Evolutionary conservation across 2,329 filamentous ascomycete species (phyloP).

Genomic region (Sporothrix mexicana): DNA sequence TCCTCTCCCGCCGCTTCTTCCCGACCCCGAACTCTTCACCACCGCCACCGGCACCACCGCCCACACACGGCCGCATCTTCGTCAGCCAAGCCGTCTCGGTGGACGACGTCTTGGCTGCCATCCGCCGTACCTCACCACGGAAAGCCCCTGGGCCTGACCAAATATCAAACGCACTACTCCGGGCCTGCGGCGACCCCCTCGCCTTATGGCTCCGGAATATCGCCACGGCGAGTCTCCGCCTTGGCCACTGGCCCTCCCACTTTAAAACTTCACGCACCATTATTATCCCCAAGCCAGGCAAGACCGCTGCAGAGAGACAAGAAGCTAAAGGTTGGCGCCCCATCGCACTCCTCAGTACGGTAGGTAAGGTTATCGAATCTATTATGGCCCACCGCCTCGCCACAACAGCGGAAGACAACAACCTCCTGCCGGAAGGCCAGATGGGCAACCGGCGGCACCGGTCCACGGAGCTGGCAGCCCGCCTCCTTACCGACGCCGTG

Average conservation of each 20-base stretch:
- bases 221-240: too few relatives aligned
- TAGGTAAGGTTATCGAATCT: not conserved
- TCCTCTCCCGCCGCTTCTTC: too few relatives aligned
- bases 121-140: not conserved
- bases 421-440: not conserved
- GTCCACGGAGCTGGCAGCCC: not conserved
- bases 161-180: too few relatives aligned
- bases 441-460: slow-evolving; percentile 7
- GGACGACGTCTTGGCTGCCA: not conserved
- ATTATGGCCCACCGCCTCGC: not conserved
- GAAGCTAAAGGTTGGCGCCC: not conserved
- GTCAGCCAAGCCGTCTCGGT: not conserved
- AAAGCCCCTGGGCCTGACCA: too few relatives aligned
- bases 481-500: not conserved
- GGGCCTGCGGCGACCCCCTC: too few relatives aligned
- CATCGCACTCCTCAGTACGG: too few relatives aligned
- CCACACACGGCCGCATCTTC: not conserved
- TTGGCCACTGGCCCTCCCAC: too few relatives aligned
- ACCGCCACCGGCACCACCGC: not conserved
- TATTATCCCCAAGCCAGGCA: not conserved
- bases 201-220: too few relatives aligned
- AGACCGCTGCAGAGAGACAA: not conserved
- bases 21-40: not conserved
- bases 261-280: too few relatives aligned
- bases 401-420: not conserved